These are phyloP conservation scores for Evansstolkia leycettana DNA, from an alignment of 495 filamentous ascomycete genomes.

Conservation along the genomic window DNA sequence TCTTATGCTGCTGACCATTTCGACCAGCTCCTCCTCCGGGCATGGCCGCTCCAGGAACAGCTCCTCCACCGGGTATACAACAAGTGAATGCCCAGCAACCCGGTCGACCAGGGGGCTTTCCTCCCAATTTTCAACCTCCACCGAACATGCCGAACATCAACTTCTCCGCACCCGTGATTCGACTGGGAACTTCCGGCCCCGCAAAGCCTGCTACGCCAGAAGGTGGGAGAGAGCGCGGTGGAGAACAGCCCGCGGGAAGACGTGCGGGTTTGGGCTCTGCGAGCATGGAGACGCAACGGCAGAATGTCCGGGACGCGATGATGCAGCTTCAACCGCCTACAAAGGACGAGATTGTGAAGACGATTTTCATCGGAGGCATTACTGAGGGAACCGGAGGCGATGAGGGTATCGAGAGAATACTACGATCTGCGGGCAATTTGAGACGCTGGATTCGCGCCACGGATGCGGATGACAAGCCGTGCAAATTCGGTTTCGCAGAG, in stretches of 20 bases:
- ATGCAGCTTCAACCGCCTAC: constrained; percentile 75
- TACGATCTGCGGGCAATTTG: constrained; percentile 65
- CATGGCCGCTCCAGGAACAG: constrained; percentile 59
- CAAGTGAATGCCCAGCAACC: constrained; percentile 53
- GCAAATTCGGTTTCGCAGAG: constrained; percentile 91
- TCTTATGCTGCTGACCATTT: constrained; percentile 4
- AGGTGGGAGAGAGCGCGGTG: constrained; percentile 32
- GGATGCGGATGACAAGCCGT: constrained; percentile 72
- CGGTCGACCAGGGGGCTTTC: constrained; percentile 66
- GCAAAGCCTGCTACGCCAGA: constrained; percentile 50
- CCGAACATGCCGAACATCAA: constrained; percentile 95
- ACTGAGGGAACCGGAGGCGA: constrained; percentile 67
- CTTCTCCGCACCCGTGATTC: constrained; percentile 93
- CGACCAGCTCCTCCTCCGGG: constrained; percentile 23
- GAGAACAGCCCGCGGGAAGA: constrained; percentile 38
- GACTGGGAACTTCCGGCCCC: constrained; percentile 62
- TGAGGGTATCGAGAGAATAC: constrained; percentile 69
- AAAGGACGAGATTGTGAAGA: constrained; percentile 78
- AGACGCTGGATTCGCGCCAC: constrained; percentile 76
- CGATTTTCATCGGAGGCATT: constrained; percentile 81
- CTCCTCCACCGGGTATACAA: constrained; percentile 68
- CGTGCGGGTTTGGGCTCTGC: constrained; percentile 58
- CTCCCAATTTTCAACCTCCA: constrained; percentile 78
- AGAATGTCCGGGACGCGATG: constrained; percentile 60
- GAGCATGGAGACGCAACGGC: constrained; percentile 53